A percentile compares a stretch with the other conserved stretches of the same genome.
Evolutionary conservation across 352 stramenopile species (phyloP).

Genomic region (Phytophthora ramorum): DNA sequence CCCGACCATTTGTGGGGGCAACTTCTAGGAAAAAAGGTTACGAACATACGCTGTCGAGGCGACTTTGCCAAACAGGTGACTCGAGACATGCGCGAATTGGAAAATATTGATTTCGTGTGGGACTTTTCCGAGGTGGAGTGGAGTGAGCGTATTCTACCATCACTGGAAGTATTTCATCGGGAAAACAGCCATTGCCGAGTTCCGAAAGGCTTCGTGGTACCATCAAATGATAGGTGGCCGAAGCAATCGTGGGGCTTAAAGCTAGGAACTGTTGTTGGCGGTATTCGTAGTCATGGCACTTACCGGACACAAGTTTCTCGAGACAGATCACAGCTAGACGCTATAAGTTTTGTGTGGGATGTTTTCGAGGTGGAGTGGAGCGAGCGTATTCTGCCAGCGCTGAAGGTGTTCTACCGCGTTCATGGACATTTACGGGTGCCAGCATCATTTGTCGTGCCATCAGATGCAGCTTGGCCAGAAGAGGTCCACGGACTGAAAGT

Average conservation of each 20-base stretch:
- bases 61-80: background rate
- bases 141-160: background rate
- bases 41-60: background rate
- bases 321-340: background rate
- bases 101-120: background rate
- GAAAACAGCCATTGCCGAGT: background rate
- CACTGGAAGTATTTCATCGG: background rate
- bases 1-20: background rate
- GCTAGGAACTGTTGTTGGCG: background rate
- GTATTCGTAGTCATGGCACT: too few relatives aligned
- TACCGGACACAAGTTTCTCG: background rate
- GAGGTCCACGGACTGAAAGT: slow-evolving; percentile 37
- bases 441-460: slow-evolving; percentile 45
- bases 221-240: background rate
- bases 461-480: slow-evolving; percentile 37
- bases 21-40: background rate
- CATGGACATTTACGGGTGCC: slow-evolving; percentile 36
- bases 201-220: background rate
- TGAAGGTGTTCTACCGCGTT: slow-evolving; percentile 40
- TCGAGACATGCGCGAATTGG: background rate
- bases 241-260: background rate
- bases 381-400: slow-evolving; percentile 42
- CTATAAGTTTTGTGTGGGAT: background rate
- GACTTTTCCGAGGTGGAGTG: background rate
- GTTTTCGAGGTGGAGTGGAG: background rate